Conservation (phyloP, 768 basidiomycete species). For the Suillus sp. region DNA sequence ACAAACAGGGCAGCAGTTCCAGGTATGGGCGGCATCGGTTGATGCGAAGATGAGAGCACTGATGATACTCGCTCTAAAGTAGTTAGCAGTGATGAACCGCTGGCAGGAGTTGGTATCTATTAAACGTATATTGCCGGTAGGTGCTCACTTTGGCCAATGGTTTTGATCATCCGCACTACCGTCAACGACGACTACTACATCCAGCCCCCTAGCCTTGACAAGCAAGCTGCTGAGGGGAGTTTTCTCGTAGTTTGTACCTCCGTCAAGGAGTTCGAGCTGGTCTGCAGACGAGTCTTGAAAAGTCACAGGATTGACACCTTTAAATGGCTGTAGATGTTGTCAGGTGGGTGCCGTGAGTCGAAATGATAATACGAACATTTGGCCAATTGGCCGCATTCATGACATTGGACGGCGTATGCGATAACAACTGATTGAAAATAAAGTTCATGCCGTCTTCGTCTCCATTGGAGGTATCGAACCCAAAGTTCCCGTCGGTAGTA, state of each 20-base stretch:
- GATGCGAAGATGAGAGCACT: conserved; percentile 51
- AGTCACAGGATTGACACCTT: conserved; percentile 47
- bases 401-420: conserved; percentile 57
- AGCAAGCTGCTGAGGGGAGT: conserved; percentile 73
- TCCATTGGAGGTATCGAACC: conserved; percentile 38
- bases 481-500: conserved; percentile 41
- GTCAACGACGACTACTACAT: conserved; percentile 79
- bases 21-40: conserved; percentile 67
- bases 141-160: conserved; percentile 67
- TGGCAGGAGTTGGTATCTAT: conserved; percentile 24
- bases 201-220: conserved; percentile 65
- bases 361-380: conserved; percentile 36
- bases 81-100: conserved; percentile 54
- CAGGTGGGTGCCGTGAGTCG: conserved; percentile 8
- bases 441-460: conserved; percentile 44
- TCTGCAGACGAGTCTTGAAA: conserved; percentile 55
- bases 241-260: conserved; percentile 69
- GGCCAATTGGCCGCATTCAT: conserved; percentile 59
- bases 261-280: conserved; percentile 70
- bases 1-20: conserved; percentile 52
- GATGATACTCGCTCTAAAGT: conserved; percentile 47
- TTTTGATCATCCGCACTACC: conserved; percentile 58
- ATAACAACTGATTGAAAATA: conserved; percentile 49
- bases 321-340: conserved; percentile 43
- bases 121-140: not conserved